Percentiles rank a stretch among this genome's conserved stretches.
These are phyloP conservation scores for Plasmodium yoelii DNA, from an alignment of 169 alveolate genomes.

Conservation along the genomic window DNA sequence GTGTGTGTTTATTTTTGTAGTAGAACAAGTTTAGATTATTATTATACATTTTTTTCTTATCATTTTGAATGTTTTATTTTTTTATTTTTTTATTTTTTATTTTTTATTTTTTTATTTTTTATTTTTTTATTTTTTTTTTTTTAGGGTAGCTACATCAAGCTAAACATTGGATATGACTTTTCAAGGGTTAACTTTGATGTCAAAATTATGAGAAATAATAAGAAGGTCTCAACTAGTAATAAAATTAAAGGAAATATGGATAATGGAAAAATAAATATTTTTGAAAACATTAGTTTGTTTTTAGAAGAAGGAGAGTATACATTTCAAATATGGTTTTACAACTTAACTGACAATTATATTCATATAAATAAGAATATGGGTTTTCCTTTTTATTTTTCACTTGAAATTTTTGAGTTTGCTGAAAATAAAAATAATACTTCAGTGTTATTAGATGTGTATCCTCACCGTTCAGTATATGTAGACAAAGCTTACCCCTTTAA, in stretches of 20 bases:
- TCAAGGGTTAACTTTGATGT: conserved; percentile 22
- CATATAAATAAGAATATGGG: conserved; percentile 11
- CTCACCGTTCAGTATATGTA: conserved; percentile 33
- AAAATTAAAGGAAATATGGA: conserved; percentile 24
- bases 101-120: no score
- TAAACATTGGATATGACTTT: conserved; percentile 37
- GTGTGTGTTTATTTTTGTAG: not conserved
- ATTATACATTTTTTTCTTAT: not conserved
- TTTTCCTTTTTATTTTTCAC: conserved; percentile 38
- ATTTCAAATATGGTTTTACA: conserved; percentile 14
- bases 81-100: no score
- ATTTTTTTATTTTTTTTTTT: conserved; percentile 27
- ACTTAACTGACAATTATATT: conserved; percentile 11
- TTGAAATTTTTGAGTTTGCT: conserved; percentile 39
- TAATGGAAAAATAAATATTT: conserved; percentile 18
- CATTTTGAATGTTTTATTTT: not conserved
- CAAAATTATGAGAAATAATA: conserved; percentile 18
- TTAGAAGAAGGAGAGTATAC: conserved; percentile 49
- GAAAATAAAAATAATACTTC: conserved; percentile 8
- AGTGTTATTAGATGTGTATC: conserved; percentile 36
- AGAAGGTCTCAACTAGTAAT: conserved; percentile 14
- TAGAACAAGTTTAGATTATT: not conserved
- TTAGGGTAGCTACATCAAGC: conserved; percentile 43
- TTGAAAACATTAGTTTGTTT: conserved; percentile 53
- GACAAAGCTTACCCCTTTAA: conserved; percentile 21